Conservation (phyloP, 1,139 yeast genomes). For the Lodderomyces theae region DNA sequence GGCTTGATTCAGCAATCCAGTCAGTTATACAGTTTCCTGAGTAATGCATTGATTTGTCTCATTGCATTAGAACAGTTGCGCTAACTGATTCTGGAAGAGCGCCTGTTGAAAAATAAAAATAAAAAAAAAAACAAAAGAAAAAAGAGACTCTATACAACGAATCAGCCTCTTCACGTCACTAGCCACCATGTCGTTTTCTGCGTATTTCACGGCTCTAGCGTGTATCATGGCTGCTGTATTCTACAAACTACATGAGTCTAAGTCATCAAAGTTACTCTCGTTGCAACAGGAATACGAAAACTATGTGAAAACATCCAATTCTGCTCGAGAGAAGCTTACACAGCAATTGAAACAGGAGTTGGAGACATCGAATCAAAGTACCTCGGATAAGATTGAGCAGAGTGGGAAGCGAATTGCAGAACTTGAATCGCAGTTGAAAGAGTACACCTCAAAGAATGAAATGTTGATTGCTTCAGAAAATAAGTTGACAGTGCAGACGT, state of each 20-base stretch:
- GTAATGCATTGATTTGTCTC: no score
- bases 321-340: conserved; percentile 4
- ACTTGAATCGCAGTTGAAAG: conserved; percentile 9
- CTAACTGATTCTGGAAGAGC: no score
- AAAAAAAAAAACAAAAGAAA: no score
- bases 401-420: not conserved
- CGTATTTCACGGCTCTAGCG: conserved; percentile 16
- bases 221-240: conserved; percentile 24
- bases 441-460: conserved; percentile 6
- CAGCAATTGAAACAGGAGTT: conserved; percentile 5
- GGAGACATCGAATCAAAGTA: conserved; percentile 3
- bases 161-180: not conserved
- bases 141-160: not conserved
- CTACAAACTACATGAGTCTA: conserved; percentile 26
- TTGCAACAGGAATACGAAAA: conserved; percentile 11
- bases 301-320: conserved; percentile 4
- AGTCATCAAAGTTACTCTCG: conserved; percentile 21
- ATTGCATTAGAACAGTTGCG: no score
- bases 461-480: conserved; percentile 6
- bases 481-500: conserved; percentile 2
- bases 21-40: no score
- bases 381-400: not conserved
- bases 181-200: conserved; percentile 1
- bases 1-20: no score
- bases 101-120: no score